Evolutionary conservation across 2,329 filamentous ascomycete genomes (phyloP).

Genomic region (Colletotrichum sp.): DNA sequence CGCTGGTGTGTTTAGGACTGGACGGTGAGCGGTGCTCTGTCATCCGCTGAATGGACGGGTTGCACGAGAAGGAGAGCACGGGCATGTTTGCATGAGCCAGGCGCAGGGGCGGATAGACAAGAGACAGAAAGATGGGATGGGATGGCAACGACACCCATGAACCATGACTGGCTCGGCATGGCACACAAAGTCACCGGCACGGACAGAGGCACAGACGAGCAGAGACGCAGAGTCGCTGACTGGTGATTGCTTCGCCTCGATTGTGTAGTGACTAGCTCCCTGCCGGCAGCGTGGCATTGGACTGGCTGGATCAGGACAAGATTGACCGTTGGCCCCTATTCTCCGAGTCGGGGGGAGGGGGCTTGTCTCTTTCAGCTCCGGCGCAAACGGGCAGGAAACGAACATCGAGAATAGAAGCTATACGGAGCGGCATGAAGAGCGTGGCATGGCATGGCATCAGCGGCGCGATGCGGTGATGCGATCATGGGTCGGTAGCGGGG

Average conservation of each 20-base stretch:
- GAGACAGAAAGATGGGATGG: background rate
- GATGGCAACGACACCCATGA: background rate
- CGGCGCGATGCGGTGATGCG: slow-evolving; percentile 11
- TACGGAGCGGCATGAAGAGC: background rate
- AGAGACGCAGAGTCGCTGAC: slow-evolving; percentile 4
- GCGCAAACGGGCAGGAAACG: background rate
- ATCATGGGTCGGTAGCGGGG: slow-evolving; percentile 7
- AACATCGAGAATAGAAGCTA: slow-evolving; percentile 4
- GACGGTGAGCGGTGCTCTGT: slow-evolving; percentile 6
- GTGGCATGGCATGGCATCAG: slow-evolving; percentile 14
- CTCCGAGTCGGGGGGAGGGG: background rate
- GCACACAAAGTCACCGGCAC: slow-evolving; percentile 1
- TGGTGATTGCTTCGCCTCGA: slow-evolving; percentile 22
- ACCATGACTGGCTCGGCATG: slow-evolving; percentile 4
- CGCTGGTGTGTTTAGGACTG: background rate
- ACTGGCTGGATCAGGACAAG: slow-evolving; percentile 3
- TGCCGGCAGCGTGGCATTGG: slow-evolving; percentile 4
- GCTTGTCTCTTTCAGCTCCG: background rate
- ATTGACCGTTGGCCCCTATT: background rate
- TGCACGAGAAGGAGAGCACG: background rate
- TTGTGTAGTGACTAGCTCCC: slow-evolving; percentile 15
- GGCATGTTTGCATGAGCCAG: slow-evolving; percentile 10
- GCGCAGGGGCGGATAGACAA: background rate
- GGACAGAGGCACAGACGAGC: slow-evolving; percentile 13
- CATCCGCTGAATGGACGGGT: slow-evolving; percentile 10